Base-by-base conservation (phyloP, 129 eudicot species). In the Chrysanthemum lavandulifolium region DNA sequence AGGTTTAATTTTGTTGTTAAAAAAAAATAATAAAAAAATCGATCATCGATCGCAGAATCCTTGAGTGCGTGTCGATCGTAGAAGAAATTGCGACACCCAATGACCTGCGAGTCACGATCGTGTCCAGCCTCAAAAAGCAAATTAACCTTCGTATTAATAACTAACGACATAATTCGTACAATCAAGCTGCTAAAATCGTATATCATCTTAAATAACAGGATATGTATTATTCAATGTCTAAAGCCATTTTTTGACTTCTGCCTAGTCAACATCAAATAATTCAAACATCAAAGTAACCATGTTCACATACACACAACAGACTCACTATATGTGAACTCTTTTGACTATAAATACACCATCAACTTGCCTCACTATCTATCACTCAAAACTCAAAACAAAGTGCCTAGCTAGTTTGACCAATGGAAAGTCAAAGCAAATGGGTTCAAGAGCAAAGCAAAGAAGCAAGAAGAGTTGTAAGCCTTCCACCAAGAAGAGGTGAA, bases 401-500 rank as follows among this genome's bases (percentile, higher is more conserved):
- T 54, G 67, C 47, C 60, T 36, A 31, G 10, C 11, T 19, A 45
- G 67, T 69, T 60, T 77, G 60, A 51, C 64, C 16, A 63, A 71
- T 78, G 82, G 77, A 65, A 53, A 64, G 76, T 69, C 76, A 78
- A 60, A 25, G 48, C 36, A 63, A 55, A 43, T 53, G 19, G 54
- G 59, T 61, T 54, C 72, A 71, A n/a, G 65, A 53, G 11, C 62
- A 71, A 16, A 56, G 60, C 66, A 47, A 43, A 64, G 61, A 51
- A 36, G 45, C 16, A 52, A 54, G 51, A 64, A 78, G 56, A 27
- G 52, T 19, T 50, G 69, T n/a, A 60, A 71, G 67, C 54, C 81
- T 77, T 51, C 81, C 82, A 63, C 82, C 82, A 71, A 70, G 72
- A 64, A 78, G 82, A 78, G 77, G 82, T 23, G 56, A 63, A 65